phyloP scores from a whole-genome alignment of 192 early-diverging fungal species.

The Fimicolochytrium jonesii region DNA sequence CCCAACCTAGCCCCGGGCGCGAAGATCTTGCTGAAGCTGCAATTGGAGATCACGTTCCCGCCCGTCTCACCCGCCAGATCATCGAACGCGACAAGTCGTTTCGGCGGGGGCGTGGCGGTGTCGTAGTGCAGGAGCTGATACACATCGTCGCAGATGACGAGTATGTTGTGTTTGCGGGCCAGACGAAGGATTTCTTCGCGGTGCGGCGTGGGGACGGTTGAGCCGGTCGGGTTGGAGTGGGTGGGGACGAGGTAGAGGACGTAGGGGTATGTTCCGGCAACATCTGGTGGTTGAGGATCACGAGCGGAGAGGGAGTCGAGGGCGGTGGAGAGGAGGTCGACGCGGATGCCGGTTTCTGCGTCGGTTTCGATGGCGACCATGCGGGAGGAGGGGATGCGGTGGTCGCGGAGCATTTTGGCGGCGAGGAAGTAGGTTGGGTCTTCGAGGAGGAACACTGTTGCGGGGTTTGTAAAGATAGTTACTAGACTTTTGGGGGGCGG shows the following conservation, averaged over 20 bases:
- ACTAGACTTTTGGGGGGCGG: not conserved
- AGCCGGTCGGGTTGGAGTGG: constrained; percentile 41
- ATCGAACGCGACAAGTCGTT: not conserved
- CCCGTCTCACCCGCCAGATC: no score
- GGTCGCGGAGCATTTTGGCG: constrained; percentile 33
- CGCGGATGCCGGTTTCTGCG: constrained; percentile 24
- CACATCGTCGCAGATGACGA: constrained; percentile 49
- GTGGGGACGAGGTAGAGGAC: constrained; percentile 44
- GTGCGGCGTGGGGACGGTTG: constrained; percentile 6
- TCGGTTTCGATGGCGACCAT: constrained; percentile 31
- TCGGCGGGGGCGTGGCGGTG: constrained; percentile 1
- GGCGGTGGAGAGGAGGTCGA: constrained; percentile 5
- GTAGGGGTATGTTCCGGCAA: constrained; percentile 13
- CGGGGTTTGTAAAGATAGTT: constrained; percentile 29
- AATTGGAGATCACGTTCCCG: constrained; percentile 48
- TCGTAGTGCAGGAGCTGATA: constrained; percentile 33
- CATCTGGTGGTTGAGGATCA: no score
- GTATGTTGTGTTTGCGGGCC: constrained; percentile 33
- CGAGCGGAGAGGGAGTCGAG: not conserved
- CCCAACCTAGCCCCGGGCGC: constrained; percentile 43
- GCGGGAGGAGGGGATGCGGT: constrained; percentile 36
- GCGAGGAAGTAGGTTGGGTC: constrained; percentile 51
- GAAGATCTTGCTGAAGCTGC: constrained; percentile 39
- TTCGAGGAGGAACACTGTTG: constrained; percentile 37
- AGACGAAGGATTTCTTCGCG: constrained; percentile 24